These are phyloP conservation scores for Flaveria robusta DNA, from an alignment of 129 eudicot species.

Conservation along the genomic window DNA sequence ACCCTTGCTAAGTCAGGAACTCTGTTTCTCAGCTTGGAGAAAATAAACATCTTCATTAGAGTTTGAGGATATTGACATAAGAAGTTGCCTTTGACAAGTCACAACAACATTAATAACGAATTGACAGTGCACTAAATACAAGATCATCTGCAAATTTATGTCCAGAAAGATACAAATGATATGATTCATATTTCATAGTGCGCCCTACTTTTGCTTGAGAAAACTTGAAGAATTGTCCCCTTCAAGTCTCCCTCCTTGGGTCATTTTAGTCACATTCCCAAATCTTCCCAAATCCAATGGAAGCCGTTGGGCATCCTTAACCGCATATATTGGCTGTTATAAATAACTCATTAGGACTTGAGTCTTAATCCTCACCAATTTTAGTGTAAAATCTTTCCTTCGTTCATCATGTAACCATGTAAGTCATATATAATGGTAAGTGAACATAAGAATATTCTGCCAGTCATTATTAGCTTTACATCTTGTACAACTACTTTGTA, in stretches of 20 bases:
- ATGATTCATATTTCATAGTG: constrained; percentile 2
- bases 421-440: constrained; percentile 6
- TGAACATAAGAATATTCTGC: background rate
- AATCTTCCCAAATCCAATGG: background rate
- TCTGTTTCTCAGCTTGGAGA: constrained; percentile 11
- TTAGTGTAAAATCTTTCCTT: constrained; percentile 2
- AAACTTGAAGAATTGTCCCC: background rate
- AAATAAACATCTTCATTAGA: constrained; percentile 18
- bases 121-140: constrained; percentile 1
- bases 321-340: background rate
- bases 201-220: background rate
- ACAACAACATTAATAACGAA: background rate
- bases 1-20: background rate
- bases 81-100: constrained; percentile 3
- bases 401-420: background rate
- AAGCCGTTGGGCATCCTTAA: constrained; percentile 10
- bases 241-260: constrained; percentile 2
- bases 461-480: background rate
- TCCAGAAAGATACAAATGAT: constrained; percentile 6
- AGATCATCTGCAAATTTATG: constrained; percentile 1
- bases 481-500: constrained; percentile 1
- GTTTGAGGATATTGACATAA: background rate
- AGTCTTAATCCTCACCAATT: background rate
- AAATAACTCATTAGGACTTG: constrained; percentile 22
- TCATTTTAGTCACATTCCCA: background rate